Evolutionary conservation across 1,284 basidiomycete species (phyloP).

Genomic region (Pyrrhoderma noxium): DNA sequence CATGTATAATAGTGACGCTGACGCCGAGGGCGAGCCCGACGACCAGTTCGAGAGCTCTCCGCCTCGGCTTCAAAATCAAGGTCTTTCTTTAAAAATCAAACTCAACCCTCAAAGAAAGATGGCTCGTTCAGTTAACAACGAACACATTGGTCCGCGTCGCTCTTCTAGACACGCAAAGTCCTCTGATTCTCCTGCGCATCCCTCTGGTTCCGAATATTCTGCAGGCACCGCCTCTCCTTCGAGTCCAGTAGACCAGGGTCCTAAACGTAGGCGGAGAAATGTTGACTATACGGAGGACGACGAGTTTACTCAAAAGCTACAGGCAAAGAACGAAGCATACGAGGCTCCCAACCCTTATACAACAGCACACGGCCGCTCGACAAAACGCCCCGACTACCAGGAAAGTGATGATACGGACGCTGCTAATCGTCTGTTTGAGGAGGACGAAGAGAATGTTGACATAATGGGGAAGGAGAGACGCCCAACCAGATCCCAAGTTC

Average conservation of each 20-base stretch:
- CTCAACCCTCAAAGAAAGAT: conserved; percentile 4
- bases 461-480: conserved; percentile 13
- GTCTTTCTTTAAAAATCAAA: conserved; percentile 9
- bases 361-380: conserved; percentile 19
- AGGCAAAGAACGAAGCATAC: not conserved
- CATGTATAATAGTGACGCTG: conserved; percentile 20
- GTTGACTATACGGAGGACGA: conserved; percentile 38
- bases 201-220: conserved; percentile 21
- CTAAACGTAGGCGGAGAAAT: conserved; percentile 16
- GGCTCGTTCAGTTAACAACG: conserved; percentile 17
- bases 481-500: conserved; percentile 4
- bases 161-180: conserved; percentile 32
- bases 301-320: conserved; percentile 34
- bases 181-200: conserved; percentile 19
- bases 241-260: conserved; percentile 5
- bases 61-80: not conserved
- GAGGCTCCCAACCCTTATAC: conserved; percentile 10
- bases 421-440: conserved; percentile 9
- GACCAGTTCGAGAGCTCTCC: conserved; percentile 27
- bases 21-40: conserved; percentile 22
- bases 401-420: conserved; percentile 16
- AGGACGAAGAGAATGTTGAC: conserved; percentile 25
- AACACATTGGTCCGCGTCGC: conserved; percentile 10
- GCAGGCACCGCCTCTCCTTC: conserved; percentile 10
- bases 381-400: conserved; percentile 8